phyloP scores from a whole-genome alignment of 441 rosid genomes.

The Pelargonium fulgidum region DNA sequence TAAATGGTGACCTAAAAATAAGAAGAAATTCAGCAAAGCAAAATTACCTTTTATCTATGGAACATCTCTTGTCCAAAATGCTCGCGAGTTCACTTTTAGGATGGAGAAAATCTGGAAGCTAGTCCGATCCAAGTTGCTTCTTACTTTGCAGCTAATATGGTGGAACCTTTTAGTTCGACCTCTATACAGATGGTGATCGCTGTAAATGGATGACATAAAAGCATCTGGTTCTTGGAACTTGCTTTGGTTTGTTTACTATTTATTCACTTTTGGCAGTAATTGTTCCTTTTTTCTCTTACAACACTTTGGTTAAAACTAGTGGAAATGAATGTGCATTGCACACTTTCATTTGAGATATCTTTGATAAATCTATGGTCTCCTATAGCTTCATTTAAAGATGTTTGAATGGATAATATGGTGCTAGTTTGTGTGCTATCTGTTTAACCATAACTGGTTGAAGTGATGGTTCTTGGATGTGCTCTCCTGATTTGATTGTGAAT shows the following conservation, averaged over 20 bases:
- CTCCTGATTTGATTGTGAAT: no score
- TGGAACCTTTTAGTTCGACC: background rate
- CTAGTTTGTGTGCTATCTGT: no score
- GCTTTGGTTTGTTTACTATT: background rate
- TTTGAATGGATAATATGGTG: no score
- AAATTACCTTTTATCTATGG: background rate
- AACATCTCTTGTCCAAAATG: background rate
- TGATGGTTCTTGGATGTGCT: no score
- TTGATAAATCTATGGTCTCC: no score
- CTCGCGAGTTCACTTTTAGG: background rate
- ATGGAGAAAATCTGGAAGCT: background rate
- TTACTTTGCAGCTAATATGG: background rate
- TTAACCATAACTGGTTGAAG: no score
- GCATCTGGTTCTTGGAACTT: background rate
- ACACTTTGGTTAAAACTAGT: no score
- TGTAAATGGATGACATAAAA: background rate
- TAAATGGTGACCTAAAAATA: background rate
- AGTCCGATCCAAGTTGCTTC: slow-evolving; percentile 2
- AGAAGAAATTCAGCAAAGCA: background rate
- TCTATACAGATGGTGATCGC: background rate
- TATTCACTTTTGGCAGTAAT: background rate
- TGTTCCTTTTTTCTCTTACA: no score
- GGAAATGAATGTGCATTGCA: no score
- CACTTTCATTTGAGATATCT: no score
- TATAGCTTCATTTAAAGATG: no score